Evolutionary conservation across 345 rosid species (phyloP).

Genomic region (Microcos paniculata): DNA sequence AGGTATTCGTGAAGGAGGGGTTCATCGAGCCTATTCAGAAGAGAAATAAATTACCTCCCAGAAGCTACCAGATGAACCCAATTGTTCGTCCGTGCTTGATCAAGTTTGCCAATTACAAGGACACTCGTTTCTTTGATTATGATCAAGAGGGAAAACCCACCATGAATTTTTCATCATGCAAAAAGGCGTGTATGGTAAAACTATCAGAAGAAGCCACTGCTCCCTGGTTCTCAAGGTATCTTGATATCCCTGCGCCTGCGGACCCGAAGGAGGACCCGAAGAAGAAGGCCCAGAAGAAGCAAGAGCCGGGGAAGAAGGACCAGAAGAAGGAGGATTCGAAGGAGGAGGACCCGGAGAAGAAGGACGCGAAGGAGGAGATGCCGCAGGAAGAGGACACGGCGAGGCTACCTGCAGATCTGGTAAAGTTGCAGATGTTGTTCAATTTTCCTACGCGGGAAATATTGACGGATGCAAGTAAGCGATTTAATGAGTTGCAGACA

Average conservation of each 20-base stretch:
- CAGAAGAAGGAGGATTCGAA: not conserved
- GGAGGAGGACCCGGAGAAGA: too few relatives aligned
- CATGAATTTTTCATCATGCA: not conserved
- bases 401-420: not conserved
- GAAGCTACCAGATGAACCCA: constrained; percentile 45
- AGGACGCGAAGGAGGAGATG: too few relatives aligned
- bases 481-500: not conserved
- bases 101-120: constrained; percentile 23
- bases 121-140: constrained; percentile 25
- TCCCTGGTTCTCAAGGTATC: not conserved
- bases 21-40: constrained; percentile 37
- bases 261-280: too few relatives aligned
- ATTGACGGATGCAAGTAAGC: not conserved
- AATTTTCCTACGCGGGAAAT: not conserved
- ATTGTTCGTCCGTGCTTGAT: constrained; percentile 41
- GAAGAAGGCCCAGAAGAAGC: not conserved
- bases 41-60: constrained; percentile 23
- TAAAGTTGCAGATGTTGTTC: not conserved
- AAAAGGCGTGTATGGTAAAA: constrained; percentile 47
- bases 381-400: too few relatives aligned
- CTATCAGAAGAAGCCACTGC: not conserved
- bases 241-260: not conserved
- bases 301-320: not conserved
- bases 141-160: constrained; percentile 22
- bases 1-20: constrained; percentile 11